Evolutionary conservation across 2,329 filamentous ascomycete species (phyloP).

Genomic region (Helminthosporium solani): DNA sequence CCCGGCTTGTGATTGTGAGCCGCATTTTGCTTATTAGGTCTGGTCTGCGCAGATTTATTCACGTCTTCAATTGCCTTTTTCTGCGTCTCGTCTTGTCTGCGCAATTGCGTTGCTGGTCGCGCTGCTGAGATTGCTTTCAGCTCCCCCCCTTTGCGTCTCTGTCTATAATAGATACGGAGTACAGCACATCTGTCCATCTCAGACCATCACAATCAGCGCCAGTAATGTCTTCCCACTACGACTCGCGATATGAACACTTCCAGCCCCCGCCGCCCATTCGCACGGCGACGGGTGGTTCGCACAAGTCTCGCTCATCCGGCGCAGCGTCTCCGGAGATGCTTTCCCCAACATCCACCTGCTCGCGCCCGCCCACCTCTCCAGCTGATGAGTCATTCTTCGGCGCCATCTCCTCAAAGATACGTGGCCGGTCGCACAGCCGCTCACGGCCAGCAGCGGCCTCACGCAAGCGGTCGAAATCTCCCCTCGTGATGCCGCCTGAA

Average conservation of each 20-base stretch:
- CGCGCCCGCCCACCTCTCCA: conserved; percentile 19
- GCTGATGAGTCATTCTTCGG: conserved; percentile 39
- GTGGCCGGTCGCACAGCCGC: conserved; percentile 37
- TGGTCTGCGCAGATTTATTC: conserved; percentile 30
- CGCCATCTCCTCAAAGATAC: conserved; percentile 36
- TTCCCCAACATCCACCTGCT: conserved; percentile 21
- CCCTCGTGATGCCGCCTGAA: conserved; percentile 31
- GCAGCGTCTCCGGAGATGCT: conserved; percentile 22
- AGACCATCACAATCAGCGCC: conserved; percentile 1
- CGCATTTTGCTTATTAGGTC: conserved; percentile 10
- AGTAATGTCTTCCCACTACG: conserved; percentile 26
- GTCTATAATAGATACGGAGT: too few relatives aligned
- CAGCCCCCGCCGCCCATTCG: conserved; percentile 34
- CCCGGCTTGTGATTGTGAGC: not conserved
- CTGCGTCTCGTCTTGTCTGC: conserved; percentile 13
- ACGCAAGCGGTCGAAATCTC: conserved; percentile 35
- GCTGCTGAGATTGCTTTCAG: conserved; percentile 3
- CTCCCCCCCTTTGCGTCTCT: too few relatives aligned
- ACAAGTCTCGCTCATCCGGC: conserved; percentile 28
- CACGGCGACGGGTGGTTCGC: conserved; percentile 31
- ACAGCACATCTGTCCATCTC: not conserved
- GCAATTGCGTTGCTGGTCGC: not conserved
- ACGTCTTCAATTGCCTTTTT: conserved; percentile 7
- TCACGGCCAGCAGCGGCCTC: conserved; percentile 22
- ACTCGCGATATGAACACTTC: conserved; percentile 16